These are phyloP conservation scores for Suhomyces wounanorum DNA, from an alignment of 1,139 yeast genomes.

Conservation along the genomic window DNA sequence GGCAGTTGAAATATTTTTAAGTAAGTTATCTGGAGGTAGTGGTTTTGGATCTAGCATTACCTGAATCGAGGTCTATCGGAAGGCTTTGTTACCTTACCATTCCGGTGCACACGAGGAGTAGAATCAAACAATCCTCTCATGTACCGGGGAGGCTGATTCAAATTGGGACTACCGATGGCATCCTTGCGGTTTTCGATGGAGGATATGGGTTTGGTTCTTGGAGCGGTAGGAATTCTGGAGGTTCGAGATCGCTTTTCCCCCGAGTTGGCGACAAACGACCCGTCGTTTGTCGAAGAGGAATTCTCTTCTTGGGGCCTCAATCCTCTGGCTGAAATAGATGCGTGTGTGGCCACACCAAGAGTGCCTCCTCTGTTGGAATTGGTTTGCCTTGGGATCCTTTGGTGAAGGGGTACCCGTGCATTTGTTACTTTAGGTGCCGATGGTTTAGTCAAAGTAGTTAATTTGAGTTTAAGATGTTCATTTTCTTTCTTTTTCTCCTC, in stretches of 20 bases:
- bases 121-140: conserved; percentile 42
- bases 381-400: not conserved
- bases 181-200: not conserved
- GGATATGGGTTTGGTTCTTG: conserved; percentile 3
- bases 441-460: conserved; percentile 12
- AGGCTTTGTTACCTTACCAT: not conserved
- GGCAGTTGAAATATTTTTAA: no score
- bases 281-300: conserved; percentile 24
- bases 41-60: not conserved
- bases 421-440: not conserved
- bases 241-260: conserved; percentile 16
- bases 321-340: not conserved
- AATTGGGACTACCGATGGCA: conserved; percentile 32
- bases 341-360: not conserved
- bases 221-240: conserved; percentile 20
- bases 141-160: conserved; percentile 49
- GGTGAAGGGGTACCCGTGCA: not conserved
- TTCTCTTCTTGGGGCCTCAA: conserved; percentile 18
- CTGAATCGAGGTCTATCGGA: conserved; percentile 8
- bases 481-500: conserved; percentile 28
- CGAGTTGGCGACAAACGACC: conserved; percentile 26
- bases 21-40: no score
- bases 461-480: conserved; percentile 27
- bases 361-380: not conserved
- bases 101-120: conserved; percentile 14